phyloP scores from a whole-genome alignment of 306 rosid genomes.

The Rubus idaeus region DNA sequence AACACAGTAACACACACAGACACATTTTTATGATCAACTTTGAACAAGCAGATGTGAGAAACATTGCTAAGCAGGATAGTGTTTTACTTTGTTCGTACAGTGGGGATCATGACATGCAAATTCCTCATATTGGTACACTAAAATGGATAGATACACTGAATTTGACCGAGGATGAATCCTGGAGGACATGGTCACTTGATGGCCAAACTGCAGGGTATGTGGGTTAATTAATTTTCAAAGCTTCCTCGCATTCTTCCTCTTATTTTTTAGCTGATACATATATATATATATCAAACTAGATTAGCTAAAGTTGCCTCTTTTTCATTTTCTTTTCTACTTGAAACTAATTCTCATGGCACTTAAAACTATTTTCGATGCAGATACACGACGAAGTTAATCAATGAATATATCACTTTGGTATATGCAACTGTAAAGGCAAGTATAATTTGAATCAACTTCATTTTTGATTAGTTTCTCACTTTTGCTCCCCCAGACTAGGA shows the following conservation, averaged over 20 bases:
- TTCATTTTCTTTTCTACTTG: neutral
- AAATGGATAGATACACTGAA: conserved; percentile 19
- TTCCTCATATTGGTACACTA: conserved; percentile 30
- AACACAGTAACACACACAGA: too few relatives aligned
- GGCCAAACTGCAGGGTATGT: conserved; percentile 28
- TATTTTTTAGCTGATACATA: neutral
- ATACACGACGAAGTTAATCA: conserved; percentile 28
- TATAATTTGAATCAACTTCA: too few relatives aligned
- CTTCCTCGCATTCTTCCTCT: neutral
- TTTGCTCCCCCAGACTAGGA: too few relatives aligned
- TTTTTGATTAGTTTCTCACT: too few relatives aligned
- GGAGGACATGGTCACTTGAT: conserved; percentile 22
- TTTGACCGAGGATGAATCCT: conserved; percentile 18
- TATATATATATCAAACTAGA: neutral
- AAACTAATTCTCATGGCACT: neutral
- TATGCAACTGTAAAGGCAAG: conserved; percentile 26
- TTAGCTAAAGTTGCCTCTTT: neutral
- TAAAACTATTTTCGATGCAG: neutral
- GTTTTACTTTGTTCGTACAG: neutral
- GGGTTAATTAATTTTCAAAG: neutral
- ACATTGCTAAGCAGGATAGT: neutral
- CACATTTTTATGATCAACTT: neutral
- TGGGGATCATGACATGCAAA: conserved; percentile 27
- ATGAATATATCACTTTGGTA: conserved; percentile 2
- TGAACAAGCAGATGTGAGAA: neutral